Base-by-base conservation (phyloP, 805 yeast genomes). In the Alloascoidea hylecoeti region DNA sequence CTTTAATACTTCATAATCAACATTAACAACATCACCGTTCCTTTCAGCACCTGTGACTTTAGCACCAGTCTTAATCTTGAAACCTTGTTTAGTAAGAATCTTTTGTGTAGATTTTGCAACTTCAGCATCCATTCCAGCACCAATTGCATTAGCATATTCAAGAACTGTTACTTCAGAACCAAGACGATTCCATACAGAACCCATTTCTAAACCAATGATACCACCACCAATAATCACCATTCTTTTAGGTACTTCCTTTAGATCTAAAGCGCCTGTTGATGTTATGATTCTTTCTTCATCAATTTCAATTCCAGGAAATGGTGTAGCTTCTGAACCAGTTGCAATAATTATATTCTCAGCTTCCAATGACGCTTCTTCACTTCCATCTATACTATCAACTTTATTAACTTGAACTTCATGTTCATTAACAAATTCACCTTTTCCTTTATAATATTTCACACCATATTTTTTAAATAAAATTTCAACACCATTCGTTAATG, bases 201-300 rank as follows among this genome's bases (percentile, higher is more conserved):
- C 98, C 96, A 92, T 92, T 69, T 92, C 99, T 50, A 92, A 75
- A 56, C 99, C 99, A 58, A 92, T 92, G 66, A 92, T 89, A 71
- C 99, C 98, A 65, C 96, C 99, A 59, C 99, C 99, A 53, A 92
- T 89, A 63, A 92, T 77, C 49, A 89, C 80, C 56, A 92, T 53
- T 58, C 70, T 77, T 71, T 92, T 86, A 56, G 99, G 99, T 42
- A 92, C 70, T 68, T 88, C 95, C 59, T 74, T 72, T 51, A 92
- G 70, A 16, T 80, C 61, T 41, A 92, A 65, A 42, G 84, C 82
- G 51, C 99, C 99, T 35, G 99, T 92, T 19, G 96, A 86, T 27
- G 95, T 71, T 39, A 92, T 96, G 49, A 92, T 92, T 67, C 94
- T 79, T 70, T 89, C 94, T 67, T 92, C 97, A 56, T 92, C 99